Conservation (phyloP, 768 basidiomycete species). For the Suillus ampliporus region DNA sequence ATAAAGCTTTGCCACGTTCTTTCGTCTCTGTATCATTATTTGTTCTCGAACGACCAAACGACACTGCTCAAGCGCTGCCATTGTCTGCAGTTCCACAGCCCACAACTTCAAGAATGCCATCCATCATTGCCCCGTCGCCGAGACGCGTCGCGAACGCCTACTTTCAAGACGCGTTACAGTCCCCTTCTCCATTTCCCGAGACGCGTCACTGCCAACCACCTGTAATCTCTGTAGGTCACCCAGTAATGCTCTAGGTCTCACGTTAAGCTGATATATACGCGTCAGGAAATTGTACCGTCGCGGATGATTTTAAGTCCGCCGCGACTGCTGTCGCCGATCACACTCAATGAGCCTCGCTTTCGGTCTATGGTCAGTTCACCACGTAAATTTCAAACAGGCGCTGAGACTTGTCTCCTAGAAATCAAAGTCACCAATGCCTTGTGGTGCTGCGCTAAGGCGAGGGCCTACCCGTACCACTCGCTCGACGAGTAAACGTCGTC, state of each 20-base stretch:
- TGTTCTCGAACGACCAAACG: slow-evolving; percentile 17
- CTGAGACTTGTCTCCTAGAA: slow-evolving; percentile 31
- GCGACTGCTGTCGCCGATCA: slow-evolving; percentile 45
- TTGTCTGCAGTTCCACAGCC: slow-evolving; percentile 12
- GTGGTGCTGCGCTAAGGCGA: slow-evolving; percentile 43
- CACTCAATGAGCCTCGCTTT: slow-evolving; percentile 36
- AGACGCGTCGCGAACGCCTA: slow-evolving; percentile 34
- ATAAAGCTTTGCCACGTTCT: slow-evolving; percentile 37
- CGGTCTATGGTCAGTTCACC: slow-evolving; percentile 25
- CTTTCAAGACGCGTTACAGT: slow-evolving; percentile 12
- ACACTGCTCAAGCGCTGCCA: slow-evolving; percentile 11
- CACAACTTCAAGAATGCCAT: slow-evolving; percentile 37
- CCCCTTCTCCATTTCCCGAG: neutral
- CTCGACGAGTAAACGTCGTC: slow-evolving; percentile 45
- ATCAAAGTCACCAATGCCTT: slow-evolving; percentile 45
- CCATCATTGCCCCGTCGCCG: slow-evolving; percentile 49
- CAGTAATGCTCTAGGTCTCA: neutral
- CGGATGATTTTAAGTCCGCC: slow-evolving; percentile 34
- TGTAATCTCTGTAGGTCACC: slow-evolving; percentile 13
- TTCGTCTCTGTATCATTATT: slow-evolving; percentile 41
- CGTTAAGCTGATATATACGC: slow-evolving; percentile 11
- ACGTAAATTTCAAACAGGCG: neutral
- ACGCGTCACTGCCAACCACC: neutral
- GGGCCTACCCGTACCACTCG: slow-evolving; percentile 42
- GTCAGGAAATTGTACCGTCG: slow-evolving; percentile 29